Evolutionary conservation across 2,329 filamentous ascomycete genomes (phyloP), one percentile per base, ranked within the genome.

Genomic region (Alternaria longipes): DNA sequence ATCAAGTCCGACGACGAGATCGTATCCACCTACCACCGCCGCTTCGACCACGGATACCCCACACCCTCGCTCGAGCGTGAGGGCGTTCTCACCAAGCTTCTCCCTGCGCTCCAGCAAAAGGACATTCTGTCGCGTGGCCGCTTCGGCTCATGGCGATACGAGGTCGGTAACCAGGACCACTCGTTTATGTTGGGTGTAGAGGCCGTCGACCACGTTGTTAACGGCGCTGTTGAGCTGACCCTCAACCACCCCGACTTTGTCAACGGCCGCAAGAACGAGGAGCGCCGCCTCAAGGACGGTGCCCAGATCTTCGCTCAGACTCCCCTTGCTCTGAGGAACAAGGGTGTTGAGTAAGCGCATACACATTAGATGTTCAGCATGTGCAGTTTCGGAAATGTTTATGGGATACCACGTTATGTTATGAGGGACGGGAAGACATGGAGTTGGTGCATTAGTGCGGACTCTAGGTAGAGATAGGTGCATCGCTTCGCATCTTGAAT

Each of bases 101-200:
- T 99, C 53, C 95, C 95, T 74, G 94, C 92, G 84, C 90, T 99
- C 62, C 90, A 97, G 83, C 91, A 89, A 65, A 89, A 92, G 85
- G 94, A 90, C 78, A 99, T 99, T 82, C 92, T 90, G 85, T 97
- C 94, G 46, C 93, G 95, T 81, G 95, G 95, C 73, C 94, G 95
- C 66, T 99, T 99, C 82, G 95, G 95, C 74, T 94, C 91, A 85
- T 99, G 95, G 95, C 88, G 93, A 78, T 99, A 99, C 84, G 95
- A 99, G 83, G 92, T 91, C 66, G 93, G 93, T 77, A 97, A 97
- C 87, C 93, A 97, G 86, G 94, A 97, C 82, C 94, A 97, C 86
- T 94, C 91, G 26, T 97, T 97, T 82, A 97, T 97, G 94, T 85
- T 97, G 65, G 94, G 94, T 78, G 94, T 97, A 20, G 94, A 97